A percentile compares a stretch with the other conserved stretches of the same genome.
Conservation (phyloP, 192 early-diverging fungal species). For the Coemansia sp. region DNA sequence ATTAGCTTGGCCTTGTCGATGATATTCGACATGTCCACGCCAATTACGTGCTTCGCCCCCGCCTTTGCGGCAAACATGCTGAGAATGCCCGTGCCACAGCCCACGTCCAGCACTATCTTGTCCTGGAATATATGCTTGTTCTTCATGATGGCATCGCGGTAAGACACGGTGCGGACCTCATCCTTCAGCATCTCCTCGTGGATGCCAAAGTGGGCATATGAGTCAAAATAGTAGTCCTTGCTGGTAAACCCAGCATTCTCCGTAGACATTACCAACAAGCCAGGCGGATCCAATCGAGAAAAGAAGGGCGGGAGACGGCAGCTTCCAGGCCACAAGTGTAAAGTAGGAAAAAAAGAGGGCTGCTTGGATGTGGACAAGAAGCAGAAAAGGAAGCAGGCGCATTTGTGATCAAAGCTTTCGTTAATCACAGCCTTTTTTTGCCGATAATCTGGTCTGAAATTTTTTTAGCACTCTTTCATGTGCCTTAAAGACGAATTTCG, state of each 20-base stretch:
- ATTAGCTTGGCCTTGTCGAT: slow-evolving; percentile 93
- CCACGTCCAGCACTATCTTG: slow-evolving; percentile 98
- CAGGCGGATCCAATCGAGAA: background rate
- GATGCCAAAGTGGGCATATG: slow-evolving; percentile 92
- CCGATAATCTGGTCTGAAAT: too few relatives aligned
- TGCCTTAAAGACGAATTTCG: too few relatives aligned
- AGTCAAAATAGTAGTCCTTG: slow-evolving; percentile 98
- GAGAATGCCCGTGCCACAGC: slow-evolving; percentile 97
- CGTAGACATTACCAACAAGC: slow-evolving; percentile 10
- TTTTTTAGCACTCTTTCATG: too few relatives aligned
- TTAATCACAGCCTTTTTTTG: background rate
- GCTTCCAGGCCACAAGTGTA: background rate
- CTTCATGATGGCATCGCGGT: slow-evolving; percentile 91
- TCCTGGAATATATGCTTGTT: slow-evolving; percentile 95
- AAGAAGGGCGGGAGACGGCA: background rate
- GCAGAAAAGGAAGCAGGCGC: background rate
- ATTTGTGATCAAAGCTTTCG: background rate
- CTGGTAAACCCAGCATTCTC: slow-evolving; percentile 38
- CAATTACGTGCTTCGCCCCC: slow-evolving; percentile 91
- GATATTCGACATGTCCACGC: slow-evolving; percentile 97
- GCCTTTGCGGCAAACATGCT: slow-evolving; percentile 99
- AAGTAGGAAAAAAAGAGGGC: background rate
- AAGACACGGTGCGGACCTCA: slow-evolving; percentile 88
- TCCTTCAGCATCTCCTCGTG: slow-evolving; percentile 99
- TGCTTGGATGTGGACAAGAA: background rate